Conservation (phyloP, 495 filamentous ascomycete genomes). For the Friedmanniomyces simplex region DNA sequence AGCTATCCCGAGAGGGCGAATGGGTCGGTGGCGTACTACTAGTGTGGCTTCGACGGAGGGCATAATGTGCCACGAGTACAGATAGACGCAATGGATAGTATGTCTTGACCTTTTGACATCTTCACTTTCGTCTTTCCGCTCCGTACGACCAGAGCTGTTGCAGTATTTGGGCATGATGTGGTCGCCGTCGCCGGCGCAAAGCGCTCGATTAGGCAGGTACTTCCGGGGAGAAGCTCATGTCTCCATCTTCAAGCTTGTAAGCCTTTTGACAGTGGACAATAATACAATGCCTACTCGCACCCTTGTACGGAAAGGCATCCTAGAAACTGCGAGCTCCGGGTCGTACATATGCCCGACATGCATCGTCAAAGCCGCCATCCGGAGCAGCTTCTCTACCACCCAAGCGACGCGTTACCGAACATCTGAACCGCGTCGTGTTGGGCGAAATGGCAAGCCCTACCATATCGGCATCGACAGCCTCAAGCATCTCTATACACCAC, state of each 20-base stretch:
- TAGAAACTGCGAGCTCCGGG: background rate
- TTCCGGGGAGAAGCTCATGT: too few relatives aligned
- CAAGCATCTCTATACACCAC: background rate
- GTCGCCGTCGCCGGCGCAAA: background rate
- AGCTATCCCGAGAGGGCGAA: slow-evolving; percentile 34
- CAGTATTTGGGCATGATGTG: background rate
- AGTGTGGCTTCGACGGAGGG: background rate
- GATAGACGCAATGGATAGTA: too few relatives aligned
- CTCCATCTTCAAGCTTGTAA: too few relatives aligned
- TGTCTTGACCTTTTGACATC: too few relatives aligned
- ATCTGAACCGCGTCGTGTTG: background rate
- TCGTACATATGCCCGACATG: slow-evolving; percentile 12
- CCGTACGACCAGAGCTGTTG: too few relatives aligned
- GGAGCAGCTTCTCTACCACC: background rate
- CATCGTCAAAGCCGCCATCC: background rate
- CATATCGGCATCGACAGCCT: background rate
- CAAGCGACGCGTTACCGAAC: background rate
- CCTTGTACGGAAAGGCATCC: background rate
- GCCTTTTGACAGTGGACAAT: background rate
- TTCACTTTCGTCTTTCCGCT: too few relatives aligned
- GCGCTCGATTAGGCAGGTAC: too few relatives aligned
- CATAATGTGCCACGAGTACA: too few relatives aligned
- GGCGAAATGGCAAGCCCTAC: background rate
- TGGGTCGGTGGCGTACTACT: background rate
- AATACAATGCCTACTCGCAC: slow-evolving; percentile 3